Evolutionary conservation across 345 rosid species (phyloP).

Genomic region (Eucalyptus marginata): DNA sequence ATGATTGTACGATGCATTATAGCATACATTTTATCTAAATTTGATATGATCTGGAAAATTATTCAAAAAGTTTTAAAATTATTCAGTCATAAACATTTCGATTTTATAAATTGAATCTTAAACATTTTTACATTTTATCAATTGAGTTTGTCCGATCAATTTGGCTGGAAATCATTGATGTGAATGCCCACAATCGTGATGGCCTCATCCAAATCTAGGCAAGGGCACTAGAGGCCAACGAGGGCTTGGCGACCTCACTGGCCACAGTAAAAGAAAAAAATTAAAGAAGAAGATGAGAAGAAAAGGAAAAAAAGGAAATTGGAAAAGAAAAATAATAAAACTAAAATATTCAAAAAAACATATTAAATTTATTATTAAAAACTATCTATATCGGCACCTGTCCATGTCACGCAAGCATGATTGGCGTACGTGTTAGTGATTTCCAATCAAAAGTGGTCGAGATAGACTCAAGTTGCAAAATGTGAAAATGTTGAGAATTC

Average conservation of each 20-base stretch:
- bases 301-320: no score
- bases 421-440: fast-evolving
- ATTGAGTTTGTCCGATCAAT: fast-evolving
- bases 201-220: no score
- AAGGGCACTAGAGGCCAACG: no score
- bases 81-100: fast-evolving
- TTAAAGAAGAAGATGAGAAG: no score
- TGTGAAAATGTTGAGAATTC: fast-evolving
- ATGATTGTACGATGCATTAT: background rate
- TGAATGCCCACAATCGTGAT: fast-evolving
- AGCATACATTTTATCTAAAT: background rate
- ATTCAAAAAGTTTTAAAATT: fast-evolving
- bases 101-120: fast-evolving
- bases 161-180: fast-evolving
- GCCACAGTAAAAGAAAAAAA: no score
- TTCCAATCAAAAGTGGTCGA: fast-evolving
- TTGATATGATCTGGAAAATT: fast-evolving
- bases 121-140: fast-evolving
- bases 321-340: no score
- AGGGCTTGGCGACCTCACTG: no score
- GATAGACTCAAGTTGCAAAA: background rate
- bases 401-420: fast-evolving
- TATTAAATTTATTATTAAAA: no score
- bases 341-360: no score
- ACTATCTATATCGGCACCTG: fast-evolving